Evolutionary conservation across 2,329 filamentous ascomycete species (phyloP), one percentile per base, ranked within the genome.

Genomic region (Ophiosphaerella narmari): DNA sequence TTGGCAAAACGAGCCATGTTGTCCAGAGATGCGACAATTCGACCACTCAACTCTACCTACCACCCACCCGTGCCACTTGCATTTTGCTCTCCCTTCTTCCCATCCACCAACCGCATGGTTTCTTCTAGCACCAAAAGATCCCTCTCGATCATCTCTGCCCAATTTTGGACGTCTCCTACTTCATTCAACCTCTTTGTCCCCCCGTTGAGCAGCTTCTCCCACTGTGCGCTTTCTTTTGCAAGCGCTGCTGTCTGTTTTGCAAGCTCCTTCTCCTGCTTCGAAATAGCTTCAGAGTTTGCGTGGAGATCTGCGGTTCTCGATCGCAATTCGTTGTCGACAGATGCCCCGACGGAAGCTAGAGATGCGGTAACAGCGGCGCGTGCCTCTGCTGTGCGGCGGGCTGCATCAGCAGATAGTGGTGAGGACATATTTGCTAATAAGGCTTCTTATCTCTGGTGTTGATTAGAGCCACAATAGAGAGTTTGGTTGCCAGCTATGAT

Each of bases 91-190:
- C 45, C 62, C 29, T 47, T 57, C 45, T 58, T 44, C 33, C 50
- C 60, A 39, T 75, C 71, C 8, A 66, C 72, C 55, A 75, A 46
- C 46, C 72, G 59, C 44, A 74, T 39, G 21, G 73, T 75, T 57
- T 75, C 73, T 55, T 75, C 73, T 52, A 75, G 46, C 34, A 75
- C 72, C 46, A 75, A 37, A 50, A 75, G 39, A 42, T 75, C 73
- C 39, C 73, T 59, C 53, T 75, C 89, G 65, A 93, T 78, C 74
- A 91, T 84, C 80, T 94, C 90, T 18, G 89, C 88, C 89, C 89
- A 94, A 71, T 92, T 92, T 78, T 93, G 89, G 67, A 93, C 83
- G 68, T 91, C 86, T 21, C 89, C 89, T 54, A 91, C 78, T 78
- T 91, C 89, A 75, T 91, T 92, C 51, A 93, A 76, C 65, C 80